Evolutionary conservation across 2,329 filamentous ascomycete species (phyloP).

Genomic region (Lasiodiplodia sp.): DNA sequence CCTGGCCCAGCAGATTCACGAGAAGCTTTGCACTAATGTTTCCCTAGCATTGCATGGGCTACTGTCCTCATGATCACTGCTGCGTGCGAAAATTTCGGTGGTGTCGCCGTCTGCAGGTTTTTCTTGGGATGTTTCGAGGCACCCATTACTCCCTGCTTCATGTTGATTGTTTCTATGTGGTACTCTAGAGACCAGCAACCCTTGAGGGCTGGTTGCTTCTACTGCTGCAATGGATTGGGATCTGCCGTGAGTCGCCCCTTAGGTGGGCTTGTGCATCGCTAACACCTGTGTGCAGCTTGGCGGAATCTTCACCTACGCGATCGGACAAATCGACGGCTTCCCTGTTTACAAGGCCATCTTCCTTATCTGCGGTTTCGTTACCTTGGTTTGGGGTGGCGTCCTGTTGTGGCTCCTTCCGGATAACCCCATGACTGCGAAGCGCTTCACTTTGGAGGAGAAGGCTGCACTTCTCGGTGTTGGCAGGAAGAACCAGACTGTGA

Average conservation of each 20-base stretch:
- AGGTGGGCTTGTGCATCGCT: not conserved
- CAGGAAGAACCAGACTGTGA: constrained; percentile 45
- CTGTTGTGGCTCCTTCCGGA: constrained; percentile 53
- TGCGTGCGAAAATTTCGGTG: constrained; percentile 36
- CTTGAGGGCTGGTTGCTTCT: constrained; percentile 38
- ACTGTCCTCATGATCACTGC: constrained; percentile 35
- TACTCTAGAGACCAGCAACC: constrained; percentile 33
- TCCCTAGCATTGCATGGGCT: constrained; percentile 34
- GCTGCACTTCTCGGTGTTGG: constrained; percentile 52
- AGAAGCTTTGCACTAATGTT: not conserved
- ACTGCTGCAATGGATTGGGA: constrained; percentile 37
- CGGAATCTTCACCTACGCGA: constrained; percentile 48
- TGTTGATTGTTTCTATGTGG: constrained; percentile 36
- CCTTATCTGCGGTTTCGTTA: constrained; percentile 55
- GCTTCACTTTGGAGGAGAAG: constrained; percentile 54
- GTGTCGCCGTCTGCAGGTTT: constrained; percentile 35
- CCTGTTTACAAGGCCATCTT: constrained; percentile 56
- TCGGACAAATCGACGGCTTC: constrained; percentile 52
- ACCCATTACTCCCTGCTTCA: constrained; percentile 35
- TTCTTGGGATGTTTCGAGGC: constrained; percentile 38
- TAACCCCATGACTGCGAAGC: constrained; percentile 51
- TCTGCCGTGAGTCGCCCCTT: constrained; percentile 11
- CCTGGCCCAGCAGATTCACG: not conserved
- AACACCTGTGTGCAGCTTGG: constrained; percentile 33
- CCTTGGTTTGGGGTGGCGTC: constrained; percentile 53